Percentiles rank a stretch among this genome's conserved stretches.
Conservation (phyloP, 2,329 filamentous ascomycete genomes). For the Claviceps lovelessii region DNA sequence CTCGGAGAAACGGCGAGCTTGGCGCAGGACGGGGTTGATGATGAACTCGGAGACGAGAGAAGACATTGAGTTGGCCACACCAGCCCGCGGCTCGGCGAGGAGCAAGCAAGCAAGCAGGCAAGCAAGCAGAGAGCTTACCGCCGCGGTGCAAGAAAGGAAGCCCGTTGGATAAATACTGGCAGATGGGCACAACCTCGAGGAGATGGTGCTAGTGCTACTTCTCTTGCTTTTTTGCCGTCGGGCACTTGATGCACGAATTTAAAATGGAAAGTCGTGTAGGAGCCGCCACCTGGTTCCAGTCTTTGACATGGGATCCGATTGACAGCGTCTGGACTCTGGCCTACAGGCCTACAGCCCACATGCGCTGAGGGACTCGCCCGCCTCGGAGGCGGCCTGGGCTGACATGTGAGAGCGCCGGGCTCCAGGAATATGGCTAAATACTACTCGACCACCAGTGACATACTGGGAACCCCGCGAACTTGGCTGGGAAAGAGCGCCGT, state of each 20-base stretch:
- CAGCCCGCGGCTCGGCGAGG: background rate
- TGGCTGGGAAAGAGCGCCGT: background rate
- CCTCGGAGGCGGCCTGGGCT: background rate
- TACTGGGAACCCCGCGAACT: background rate
- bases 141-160: background rate
- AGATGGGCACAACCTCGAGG: background rate
- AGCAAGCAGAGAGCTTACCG: background rate
- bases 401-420: background rate
- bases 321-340: too few relatives aligned
- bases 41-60: conserved; percentile 50
- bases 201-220: background rate
- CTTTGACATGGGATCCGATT: background rate
- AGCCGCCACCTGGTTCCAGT: too few relatives aligned
- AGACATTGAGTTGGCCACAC: conserved; percentile 32
- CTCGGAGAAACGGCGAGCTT: conserved; percentile 49
- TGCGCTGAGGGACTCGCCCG: background rate
- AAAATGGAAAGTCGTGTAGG: background rate
- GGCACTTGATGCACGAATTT: background rate
- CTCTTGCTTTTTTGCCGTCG: background rate
- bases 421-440: background rate
- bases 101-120: background rate
- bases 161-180: background rate
- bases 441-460: background rate
- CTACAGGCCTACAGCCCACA: background rate
- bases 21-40: conserved; percentile 51